phyloP scores from a whole-genome alignment of 1,139 yeast genomes.

The Candida mesenterica region DNA sequence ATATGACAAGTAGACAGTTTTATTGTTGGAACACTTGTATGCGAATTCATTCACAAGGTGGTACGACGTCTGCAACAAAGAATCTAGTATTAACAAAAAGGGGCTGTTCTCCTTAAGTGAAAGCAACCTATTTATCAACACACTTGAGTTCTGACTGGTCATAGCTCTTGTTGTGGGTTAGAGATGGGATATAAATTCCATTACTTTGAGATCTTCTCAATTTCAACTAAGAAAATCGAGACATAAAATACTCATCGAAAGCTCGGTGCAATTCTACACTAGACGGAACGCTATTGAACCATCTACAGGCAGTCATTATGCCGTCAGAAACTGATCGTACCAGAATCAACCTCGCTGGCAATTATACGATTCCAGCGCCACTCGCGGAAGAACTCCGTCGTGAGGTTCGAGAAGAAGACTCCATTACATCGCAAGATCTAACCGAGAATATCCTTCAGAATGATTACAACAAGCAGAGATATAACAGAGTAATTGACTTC shows the following conservation, averaged over 20 bases:
- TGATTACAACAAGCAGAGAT: conserved; percentile 23
- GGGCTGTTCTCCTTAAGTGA: conserved; percentile 73
- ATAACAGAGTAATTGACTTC: conserved; percentile 24
- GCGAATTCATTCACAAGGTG: conserved; percentile 58
- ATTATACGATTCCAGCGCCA: conserved; percentile 32
- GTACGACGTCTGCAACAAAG: conserved; percentile 65
- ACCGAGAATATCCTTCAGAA: conserved; percentile 16
- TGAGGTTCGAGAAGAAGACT: conserved; percentile 39
- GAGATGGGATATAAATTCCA: background rate
- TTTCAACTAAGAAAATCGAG: background rate
- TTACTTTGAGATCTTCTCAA: background rate
- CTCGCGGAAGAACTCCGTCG: conserved; percentile 25
- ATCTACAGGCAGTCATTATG: too few species aligned
- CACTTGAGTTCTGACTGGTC: conserved; percentile 54
- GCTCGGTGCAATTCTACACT: too few species aligned
- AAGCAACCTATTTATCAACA: conserved; percentile 60
- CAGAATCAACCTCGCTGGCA: conserved; percentile 14
- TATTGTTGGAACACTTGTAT: conserved; percentile 30
- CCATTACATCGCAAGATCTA: conserved; percentile 21
- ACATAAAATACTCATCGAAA: background rate
- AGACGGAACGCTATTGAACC: too few species aligned
- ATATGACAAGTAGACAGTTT: conserved; percentile 55
- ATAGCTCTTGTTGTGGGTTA: conserved; percentile 16
- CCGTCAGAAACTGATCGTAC: background rate
- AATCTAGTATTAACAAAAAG: conserved; percentile 65